Conservation (phyloP, 331 rosid genomes). For the Prunus yedoensis region DNA sequence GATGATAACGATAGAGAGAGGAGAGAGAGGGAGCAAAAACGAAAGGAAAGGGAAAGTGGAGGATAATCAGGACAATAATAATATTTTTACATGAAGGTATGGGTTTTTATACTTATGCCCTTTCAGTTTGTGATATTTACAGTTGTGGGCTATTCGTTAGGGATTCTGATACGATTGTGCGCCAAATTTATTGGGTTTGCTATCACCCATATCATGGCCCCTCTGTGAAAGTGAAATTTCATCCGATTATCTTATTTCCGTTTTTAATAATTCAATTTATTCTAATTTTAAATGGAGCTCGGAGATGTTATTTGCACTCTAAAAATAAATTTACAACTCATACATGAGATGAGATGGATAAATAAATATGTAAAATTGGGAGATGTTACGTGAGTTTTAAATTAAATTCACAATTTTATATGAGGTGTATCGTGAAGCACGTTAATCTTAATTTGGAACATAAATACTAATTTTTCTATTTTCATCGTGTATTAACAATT, state of each 20-base stretch:
- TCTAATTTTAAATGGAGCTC: neutral
- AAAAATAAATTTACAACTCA: neutral
- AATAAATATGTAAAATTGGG: no score
- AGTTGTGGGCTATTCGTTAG: neutral
- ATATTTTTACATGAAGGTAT: neutral
- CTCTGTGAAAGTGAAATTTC: neutral
- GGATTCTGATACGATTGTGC: neutral
- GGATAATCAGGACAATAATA: slow-evolving; percentile 6
- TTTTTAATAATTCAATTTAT: neutral
- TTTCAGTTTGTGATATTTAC: neutral
- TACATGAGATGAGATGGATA: neutral
- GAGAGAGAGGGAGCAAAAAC: neutral
- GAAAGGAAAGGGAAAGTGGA: neutral
- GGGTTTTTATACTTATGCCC: slow-evolving; percentile 8
- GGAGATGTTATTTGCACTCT: neutral
- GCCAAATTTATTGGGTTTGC: neutral
- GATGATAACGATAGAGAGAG: neutral
- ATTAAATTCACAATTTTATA: no score
- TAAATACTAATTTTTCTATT: no score
- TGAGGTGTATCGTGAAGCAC: no score
- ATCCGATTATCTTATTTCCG: neutral
- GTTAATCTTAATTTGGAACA: no score
- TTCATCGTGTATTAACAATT: neutral
- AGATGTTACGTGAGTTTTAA: no score
- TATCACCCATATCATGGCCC: neutral